These are phyloP conservation scores for Lactifluus rugatus DNA, from an alignment of 768 basidiomycete genomes.

Conservation along the genomic window DNA sequence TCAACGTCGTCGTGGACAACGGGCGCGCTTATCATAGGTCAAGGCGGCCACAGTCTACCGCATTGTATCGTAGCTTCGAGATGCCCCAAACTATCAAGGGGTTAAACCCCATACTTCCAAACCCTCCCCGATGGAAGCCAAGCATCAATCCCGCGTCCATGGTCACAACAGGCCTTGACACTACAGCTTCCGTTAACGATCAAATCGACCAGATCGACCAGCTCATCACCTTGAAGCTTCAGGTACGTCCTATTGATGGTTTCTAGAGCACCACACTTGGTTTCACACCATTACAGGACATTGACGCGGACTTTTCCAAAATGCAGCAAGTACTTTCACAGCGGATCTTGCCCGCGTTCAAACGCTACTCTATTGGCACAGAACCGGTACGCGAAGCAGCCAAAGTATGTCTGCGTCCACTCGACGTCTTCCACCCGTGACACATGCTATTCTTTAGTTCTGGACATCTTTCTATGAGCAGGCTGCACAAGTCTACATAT, in stretches of 20 bases:
- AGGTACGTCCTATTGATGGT: conserved; percentile 37
- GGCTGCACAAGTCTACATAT: conserved; percentile 80
- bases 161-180: conserved; percentile 62
- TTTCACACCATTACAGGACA: conserved; percentile 41
- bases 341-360: conserved; percentile 78
- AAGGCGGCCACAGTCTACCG: background rate
- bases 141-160: conserved; percentile 54
- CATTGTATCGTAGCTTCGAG: background rate
- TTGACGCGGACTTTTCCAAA: conserved; percentile 88
- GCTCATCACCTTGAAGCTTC: conserved; percentile 83
- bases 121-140: conserved; percentile 59
- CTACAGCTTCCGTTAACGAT: conserved; percentile 54
- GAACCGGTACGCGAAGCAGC: conserved; percentile 87
- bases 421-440: background rate
- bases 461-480: conserved; percentile 96
- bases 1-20: background rate
- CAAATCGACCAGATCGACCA: conserved; percentile 96
- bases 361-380: conserved; percentile 77
- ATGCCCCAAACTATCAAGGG: conserved; percentile 3
- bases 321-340: conserved; percentile 80
- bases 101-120: conserved; percentile 43
- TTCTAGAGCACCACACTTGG: background rate
- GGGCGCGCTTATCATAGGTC: background rate
- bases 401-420: conserved; percentile 40
- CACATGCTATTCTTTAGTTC: conserved; percentile 43